Conservation (phyloP, 148 eudicot species). For the Rhododendron williamsianum region DNA sequence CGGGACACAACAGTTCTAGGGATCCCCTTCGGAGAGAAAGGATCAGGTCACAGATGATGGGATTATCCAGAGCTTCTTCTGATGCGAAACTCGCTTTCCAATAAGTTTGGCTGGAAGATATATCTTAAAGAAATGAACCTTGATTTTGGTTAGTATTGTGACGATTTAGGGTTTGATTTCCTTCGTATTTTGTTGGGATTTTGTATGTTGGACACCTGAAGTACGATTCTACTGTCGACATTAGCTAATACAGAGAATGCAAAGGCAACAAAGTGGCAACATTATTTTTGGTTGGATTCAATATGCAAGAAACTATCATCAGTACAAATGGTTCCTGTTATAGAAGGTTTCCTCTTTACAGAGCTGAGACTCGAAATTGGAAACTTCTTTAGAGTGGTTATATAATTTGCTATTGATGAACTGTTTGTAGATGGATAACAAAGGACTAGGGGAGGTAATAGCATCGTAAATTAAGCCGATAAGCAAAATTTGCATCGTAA, state of each 20-base stretch:
- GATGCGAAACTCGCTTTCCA: constrained; percentile 39
- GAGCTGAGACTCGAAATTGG: no score
- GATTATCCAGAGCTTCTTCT: constrained; percentile 41
- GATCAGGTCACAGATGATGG: constrained; percentile 50
- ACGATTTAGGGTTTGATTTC: background rate
- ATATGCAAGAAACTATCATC: background rate
- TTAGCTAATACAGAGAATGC: background rate
- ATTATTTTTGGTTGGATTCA: background rate
- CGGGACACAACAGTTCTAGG: constrained; percentile 17
- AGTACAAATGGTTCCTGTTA: background rate
- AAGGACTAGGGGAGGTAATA: no score
- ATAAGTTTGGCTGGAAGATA: background rate
- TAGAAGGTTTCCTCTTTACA: no score
- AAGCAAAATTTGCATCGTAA: no score
- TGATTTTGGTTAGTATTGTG: background rate
- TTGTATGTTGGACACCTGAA: background rate
- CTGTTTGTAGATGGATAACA: background rate
- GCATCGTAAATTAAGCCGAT: no score
- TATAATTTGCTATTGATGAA: background rate
- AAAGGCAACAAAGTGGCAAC: background rate
- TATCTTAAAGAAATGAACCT: background rate
- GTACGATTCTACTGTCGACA: background rate
- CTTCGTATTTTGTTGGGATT: background rate
- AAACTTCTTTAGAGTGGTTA: background rate
- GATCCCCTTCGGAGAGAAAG: constrained; percentile 33